A percentile compares a stretch with the other conserved stretches of the same genome.
These are phyloP conservation scores for Anthoceros angustus DNA, from an alignment of 225 moss, liverwort and hornwort genomes.

Conservation along the genomic window DNA sequence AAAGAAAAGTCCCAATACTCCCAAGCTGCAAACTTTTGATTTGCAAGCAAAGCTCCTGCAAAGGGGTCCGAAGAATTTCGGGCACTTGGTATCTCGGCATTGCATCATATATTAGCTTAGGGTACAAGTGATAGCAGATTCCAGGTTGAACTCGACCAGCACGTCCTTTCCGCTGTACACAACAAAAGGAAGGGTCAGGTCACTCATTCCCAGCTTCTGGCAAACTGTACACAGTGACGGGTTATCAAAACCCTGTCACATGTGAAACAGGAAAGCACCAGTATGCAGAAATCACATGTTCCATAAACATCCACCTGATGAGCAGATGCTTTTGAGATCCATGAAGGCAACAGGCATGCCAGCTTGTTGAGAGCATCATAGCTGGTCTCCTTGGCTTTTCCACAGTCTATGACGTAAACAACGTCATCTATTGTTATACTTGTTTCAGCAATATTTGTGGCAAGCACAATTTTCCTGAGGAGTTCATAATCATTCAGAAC, in stretches of 20 bases:
- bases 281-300: not conserved
- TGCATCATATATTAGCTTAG: slow-evolving; percentile 72
- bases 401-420: slow-evolving; percentile 95
- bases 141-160: slow-evolving; percentile 94
- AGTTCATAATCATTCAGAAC: not conserved
- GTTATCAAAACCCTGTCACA: not conserved
- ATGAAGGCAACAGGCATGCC: slow-evolving; percentile 79
- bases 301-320: slow-evolving; percentile 55
- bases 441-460: slow-evolving; percentile 97
- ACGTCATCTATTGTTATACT: slow-evolving; percentile 99
- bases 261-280: not conserved
- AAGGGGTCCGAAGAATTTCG: slow-evolving; percentile 91
- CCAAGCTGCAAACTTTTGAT: slow-evolving; percentile 82
- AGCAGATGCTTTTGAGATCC: slow-evolving; percentile 96
- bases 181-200: slow-evolving; percentile 6
- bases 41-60: slow-evolving; percentile 94
- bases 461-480: slow-evolving; percentile 82
- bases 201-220: not conserved
- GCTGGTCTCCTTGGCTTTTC: slow-evolving; percentile 98
- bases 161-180: slow-evolving; percentile 78
- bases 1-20: slow-evolving; percentile 58
- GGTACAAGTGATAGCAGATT: slow-evolving; percentile 91
- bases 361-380: slow-evolving; percentile 96
- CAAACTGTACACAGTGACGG: not conserved
- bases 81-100: slow-evolving; percentile 95